Conservation (phyloP, 2,329 filamentous ascomycete species). For the Emmonsiellopsis sp. region DNA sequence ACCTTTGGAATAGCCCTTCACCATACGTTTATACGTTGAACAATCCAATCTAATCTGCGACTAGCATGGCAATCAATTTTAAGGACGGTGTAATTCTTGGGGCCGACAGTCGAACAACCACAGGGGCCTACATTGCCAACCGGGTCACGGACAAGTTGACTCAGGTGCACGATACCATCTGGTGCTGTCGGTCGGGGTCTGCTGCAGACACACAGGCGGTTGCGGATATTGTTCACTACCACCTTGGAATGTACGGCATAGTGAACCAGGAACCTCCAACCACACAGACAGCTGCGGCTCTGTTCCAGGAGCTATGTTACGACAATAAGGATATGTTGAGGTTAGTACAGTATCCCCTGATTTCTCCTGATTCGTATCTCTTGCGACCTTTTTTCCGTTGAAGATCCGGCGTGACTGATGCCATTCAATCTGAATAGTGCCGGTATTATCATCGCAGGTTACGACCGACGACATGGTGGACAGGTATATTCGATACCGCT, state of each 20-base stretch:
- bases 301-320: slow-evolving; percentile 98
- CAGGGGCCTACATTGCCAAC: slow-evolving; percentile 96
- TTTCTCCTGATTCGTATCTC: not conserved
- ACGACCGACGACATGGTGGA: slow-evolving; percentile 87
- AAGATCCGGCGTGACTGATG: not conserved
- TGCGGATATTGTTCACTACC: slow-evolving; percentile 95
- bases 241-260: slow-evolving; percentile 86
- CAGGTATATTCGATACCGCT: slow-evolving; percentile 97
- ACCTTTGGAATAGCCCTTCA: not conserved
- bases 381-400: slow-evolving; percentile 2
- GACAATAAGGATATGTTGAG: slow-evolving; percentile 89
- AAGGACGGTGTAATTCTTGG: slow-evolving; percentile 95
- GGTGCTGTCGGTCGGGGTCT: slow-evolving; percentile 97
- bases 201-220: slow-evolving; percentile 97
- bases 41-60: slow-evolving; percentile 13
- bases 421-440: slow-evolving; percentile 47
- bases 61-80: slow-evolving; percentile 97
- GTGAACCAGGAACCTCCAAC: slow-evolving; percentile 82
- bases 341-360: slow-evolving; percentile 42
- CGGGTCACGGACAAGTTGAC: slow-evolving; percentile 99
- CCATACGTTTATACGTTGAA: slow-evolving; percentile 3
- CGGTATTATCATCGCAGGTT: slow-evolving; percentile 96
- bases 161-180: slow-evolving; percentile 96
- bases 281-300: slow-evolving; percentile 85
- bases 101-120: slow-evolving; percentile 94